phyloP scores from a whole-genome alignment of 1,139 yeast genomes.

The Lodderomyces jiufengensis region DNA sequence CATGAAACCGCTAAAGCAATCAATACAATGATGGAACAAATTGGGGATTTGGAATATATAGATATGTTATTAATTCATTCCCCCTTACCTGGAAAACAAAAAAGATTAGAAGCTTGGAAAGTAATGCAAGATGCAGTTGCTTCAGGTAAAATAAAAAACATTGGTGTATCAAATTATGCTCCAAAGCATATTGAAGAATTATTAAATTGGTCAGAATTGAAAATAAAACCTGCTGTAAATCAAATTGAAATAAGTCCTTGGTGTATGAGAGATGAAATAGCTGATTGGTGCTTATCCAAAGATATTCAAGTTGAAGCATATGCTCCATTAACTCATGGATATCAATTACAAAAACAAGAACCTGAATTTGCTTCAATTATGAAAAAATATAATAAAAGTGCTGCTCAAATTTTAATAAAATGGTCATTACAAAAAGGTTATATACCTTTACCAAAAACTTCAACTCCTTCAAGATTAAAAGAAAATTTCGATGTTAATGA shows the following conservation, averaged over 20 bases:
- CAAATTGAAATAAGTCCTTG: conserved; percentile 76
- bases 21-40: conserved; percentile 24
- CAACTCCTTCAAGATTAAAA: conserved; percentile 22
- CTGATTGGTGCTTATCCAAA: conserved; percentile 45
- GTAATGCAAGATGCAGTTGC: conserved; percentile 68
- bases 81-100: conserved; percentile 50
- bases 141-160: conserved; percentile 48
- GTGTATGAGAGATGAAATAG: conserved; percentile 65
- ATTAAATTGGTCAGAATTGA: conserved; percentile 48
- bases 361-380: conserved; percentile 15
- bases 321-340: conserved; percentile 39
- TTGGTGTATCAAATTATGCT: conserved; percentile 74
- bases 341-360: conserved; percentile 17
- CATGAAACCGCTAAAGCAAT: conserved; percentile 24
- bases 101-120: conserved; percentile 52
- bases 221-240: conserved; percentile 54
- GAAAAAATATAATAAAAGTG: conserved; percentile 24
- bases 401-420: conserved; percentile 33
- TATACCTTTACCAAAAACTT: conserved; percentile 37
- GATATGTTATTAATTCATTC: conserved; percentile 58
- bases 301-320: conserved; percentile 36
- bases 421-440: conserved; percentile 44
- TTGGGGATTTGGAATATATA: conserved; percentile 41
- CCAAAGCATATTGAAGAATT: conserved; percentile 58
- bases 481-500: conserved; percentile 42